phyloP scores from a whole-genome alignment of 805 yeast genomes.

The Saturnispora halmiae region DNA sequence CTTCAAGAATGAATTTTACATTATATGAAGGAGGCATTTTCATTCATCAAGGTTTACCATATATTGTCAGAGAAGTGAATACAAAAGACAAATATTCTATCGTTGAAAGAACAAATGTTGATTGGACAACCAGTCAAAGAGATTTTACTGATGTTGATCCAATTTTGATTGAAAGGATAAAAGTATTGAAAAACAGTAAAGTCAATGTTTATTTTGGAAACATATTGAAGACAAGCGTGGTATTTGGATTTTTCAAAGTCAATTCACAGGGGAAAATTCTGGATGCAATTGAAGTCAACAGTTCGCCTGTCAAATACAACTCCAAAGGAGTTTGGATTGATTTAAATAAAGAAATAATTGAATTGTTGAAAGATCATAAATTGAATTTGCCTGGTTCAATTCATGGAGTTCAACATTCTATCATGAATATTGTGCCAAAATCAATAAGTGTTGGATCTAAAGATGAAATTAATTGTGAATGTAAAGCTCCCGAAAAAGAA shows the following conservation, averaged over 20 bases:
- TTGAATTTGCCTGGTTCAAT: slow-evolving; percentile 80
- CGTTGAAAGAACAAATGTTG: slow-evolving; percentile 82
- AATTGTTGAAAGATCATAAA: slow-evolving; percentile 44
- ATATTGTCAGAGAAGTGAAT: slow-evolving; percentile 76
- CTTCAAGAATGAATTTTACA: slow-evolving; percentile 81
- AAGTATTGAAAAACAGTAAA: slow-evolving; percentile 42
- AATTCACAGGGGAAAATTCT: slow-evolving; percentile 69
- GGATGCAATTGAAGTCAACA: slow-evolving; percentile 87
- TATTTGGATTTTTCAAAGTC: slow-evolving; percentile 88
- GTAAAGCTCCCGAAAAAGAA: slow-evolving; percentile 97
- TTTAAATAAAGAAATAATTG: slow-evolving; percentile 58
- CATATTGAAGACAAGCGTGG: slow-evolving; percentile 61
- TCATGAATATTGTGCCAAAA: slow-evolving; percentile 70
- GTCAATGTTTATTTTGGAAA: slow-evolving; percentile 69
- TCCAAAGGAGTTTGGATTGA: slow-evolving; percentile 92
- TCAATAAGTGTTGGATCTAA: slow-evolving; percentile 56
- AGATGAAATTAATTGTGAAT: slow-evolving; percentile 82
- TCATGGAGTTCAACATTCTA: slow-evolving; percentile 93
- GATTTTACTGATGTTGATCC: slow-evolving; percentile 95
- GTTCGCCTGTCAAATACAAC: slow-evolving; percentile 64
- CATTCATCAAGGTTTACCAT: slow-evolving; percentile 88
- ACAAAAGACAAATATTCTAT: slow-evolving; percentile 72
- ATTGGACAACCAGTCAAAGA: slow-evolving; percentile 87
- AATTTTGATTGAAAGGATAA: slow-evolving; percentile 51
- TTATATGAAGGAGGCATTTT: slow-evolving; percentile 88